These are phyloP conservation scores for Talaromyces islandicus DNA, from an alignment of 2,329 filamentous ascomycete species.

Conservation along the genomic window DNA sequence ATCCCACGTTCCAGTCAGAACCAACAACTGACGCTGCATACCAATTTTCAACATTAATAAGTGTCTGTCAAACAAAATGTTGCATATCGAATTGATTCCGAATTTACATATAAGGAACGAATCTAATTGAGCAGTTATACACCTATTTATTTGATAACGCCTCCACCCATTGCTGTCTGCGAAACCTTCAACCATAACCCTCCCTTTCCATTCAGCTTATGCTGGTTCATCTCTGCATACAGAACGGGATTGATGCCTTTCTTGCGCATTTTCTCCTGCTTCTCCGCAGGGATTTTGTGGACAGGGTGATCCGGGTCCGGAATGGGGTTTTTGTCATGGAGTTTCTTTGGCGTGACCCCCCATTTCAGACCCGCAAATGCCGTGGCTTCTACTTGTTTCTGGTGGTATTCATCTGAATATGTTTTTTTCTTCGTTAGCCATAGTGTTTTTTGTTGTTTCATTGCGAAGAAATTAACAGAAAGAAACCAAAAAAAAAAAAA, in stretches of 20 bases:
- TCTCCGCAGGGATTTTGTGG: slow-evolving; percentile 24
- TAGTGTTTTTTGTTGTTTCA: background rate
- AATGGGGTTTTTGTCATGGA: slow-evolving; percentile 6
- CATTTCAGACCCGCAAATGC: slow-evolving; percentile 9
- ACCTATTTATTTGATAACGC: slow-evolving; percentile 10
- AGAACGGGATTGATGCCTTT: slow-evolving; percentile 44
- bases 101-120: background rate
- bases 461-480: background rate
- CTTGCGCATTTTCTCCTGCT: slow-evolving; percentile 39
- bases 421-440: background rate
- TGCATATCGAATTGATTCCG: background rate
- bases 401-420: background rate
- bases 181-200: slow-evolving; percentile 16
- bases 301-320: slow-evolving; percentile 13
- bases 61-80: no score
- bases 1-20: background rate
- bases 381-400: background rate
- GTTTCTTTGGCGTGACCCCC: slow-evolving; percentile 10
- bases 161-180: slow-evolving; percentile 13
- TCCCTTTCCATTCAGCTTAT: slow-evolving; percentile 31
- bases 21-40: background rate
- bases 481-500: no score
- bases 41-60: no score
- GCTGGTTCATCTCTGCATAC: slow-evolving; percentile 43
- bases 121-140: no score